These are phyloP conservation scores for Cardamine resedifolia DNA, from an alignment of 345 rosid species.

Conservation along the genomic window DNA sequence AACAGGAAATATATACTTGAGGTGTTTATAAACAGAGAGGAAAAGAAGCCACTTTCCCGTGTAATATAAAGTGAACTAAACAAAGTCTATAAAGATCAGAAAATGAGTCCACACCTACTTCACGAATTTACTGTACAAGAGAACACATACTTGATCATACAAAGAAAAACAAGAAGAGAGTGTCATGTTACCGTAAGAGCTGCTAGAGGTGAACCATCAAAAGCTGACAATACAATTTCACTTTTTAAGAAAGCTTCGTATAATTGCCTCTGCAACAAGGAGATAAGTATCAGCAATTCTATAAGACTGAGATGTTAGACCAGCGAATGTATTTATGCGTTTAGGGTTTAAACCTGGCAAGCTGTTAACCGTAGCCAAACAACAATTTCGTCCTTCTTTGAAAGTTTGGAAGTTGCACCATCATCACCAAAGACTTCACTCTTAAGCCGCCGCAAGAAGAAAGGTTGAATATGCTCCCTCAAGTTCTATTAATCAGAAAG, in stretches of 20 bases:
- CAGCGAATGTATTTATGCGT: neutral
- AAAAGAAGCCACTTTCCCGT: neutral
- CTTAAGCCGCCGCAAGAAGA: constrained; percentile 89
- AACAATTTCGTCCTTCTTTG: constrained; percentile 86
- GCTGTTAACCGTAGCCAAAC: constrained; percentile 86
- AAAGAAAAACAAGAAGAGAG: constrained; percentile 12
- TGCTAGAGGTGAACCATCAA: constrained; percentile 96
- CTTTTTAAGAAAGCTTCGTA: constrained; percentile 91
- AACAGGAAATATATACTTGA: constrained; percentile 1
- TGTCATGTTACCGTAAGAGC: constrained; percentile 76
- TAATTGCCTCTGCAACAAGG: constrained; percentile 62
- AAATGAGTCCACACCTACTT: constrained; percentile 4
- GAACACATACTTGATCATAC: neutral
- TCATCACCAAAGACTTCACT: constrained; percentile 75
- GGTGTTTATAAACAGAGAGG: neutral
- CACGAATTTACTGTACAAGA: constrained; percentile 1
- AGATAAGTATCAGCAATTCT: constrained; percentile 11
- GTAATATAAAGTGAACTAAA: constrained; percentile 3
- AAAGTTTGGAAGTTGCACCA: constrained; percentile 58
- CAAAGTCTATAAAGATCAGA: constrained; percentile 2
- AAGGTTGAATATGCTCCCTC: constrained; percentile 88
- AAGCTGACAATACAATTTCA: constrained; percentile 91
- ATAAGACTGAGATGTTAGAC: constrained; percentile 19
- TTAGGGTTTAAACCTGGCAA: constrained; percentile 66
- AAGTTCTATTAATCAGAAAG: constrained; percentile 55